Evolutionary conservation across 495 filamentous ascomycete species (phyloP).

Genomic region (Ramalina intermedia): DNA sequence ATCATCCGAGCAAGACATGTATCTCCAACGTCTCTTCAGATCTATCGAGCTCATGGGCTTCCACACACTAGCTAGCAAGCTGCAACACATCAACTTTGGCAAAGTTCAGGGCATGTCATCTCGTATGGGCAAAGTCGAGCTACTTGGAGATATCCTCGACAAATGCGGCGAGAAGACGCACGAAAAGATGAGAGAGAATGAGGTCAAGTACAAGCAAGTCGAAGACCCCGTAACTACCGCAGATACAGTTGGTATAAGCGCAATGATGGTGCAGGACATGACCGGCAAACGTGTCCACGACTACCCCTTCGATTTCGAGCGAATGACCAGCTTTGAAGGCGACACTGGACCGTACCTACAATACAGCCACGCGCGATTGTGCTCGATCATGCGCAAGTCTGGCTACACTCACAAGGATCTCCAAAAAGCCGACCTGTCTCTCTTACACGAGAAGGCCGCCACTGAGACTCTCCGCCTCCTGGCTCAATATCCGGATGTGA

Average conservation of each 20-base stretch:
- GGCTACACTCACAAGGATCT: conserved; percentile 28
- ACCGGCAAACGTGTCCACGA: conserved; percentile 50
- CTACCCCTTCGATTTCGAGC: conserved; percentile 50
- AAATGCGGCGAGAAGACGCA: conserved; percentile 53
- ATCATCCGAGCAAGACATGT: conserved; percentile 50
- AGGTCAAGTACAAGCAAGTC: conserved; percentile 48
- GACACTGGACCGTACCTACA: conserved; percentile 57
- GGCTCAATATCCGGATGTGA: conserved; percentile 46
- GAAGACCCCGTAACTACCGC: conserved; percentile 37
- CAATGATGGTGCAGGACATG: conserved; percentile 60
- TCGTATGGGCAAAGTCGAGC: conserved; percentile 50
- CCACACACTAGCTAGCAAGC: conserved; percentile 41
- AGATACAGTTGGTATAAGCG: conserved; percentile 44
- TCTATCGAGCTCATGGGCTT: conserved; percentile 50
- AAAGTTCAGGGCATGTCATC: conserved; percentile 57
- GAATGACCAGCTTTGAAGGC: conserved; percentile 53
- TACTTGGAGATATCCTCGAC: conserved; percentile 48
- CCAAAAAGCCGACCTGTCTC: conserved; percentile 34
- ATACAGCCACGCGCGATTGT: conserved; percentile 51
- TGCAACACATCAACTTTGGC: conserved; percentile 58
- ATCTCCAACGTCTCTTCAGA: conserved; percentile 56
- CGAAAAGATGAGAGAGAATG: conserved; percentile 51
- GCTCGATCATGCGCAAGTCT: conserved; percentile 41
- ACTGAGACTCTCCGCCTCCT: conserved; percentile 42
- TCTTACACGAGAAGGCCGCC: conserved; percentile 40